A percentile compares a stretch with the other conserved stretches of the same genome.
These are phyloP conservation scores for Rhynchosporium secalis DNA, from an alignment of 2,329 filamentous ascomycete species.

Conservation along the genomic window DNA sequence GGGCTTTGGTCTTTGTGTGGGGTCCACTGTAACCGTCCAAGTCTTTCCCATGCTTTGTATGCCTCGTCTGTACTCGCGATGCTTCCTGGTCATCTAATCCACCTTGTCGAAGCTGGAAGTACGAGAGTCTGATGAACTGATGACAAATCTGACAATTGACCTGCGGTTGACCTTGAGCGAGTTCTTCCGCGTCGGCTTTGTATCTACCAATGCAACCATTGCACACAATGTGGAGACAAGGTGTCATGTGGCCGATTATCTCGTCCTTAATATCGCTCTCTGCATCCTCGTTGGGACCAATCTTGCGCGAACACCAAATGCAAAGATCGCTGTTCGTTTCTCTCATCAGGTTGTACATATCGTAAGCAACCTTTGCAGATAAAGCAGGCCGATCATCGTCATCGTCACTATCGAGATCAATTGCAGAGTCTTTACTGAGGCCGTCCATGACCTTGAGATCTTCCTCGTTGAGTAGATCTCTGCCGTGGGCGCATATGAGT, in stretches of 20 bases:
- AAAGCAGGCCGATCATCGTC: slow-evolving; percentile 55
- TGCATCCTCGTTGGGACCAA: slow-evolving; percentile 58
- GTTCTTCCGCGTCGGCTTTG: slow-evolving; percentile 51
- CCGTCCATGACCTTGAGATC: slow-evolving; percentile 81
- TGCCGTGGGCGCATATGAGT: slow-evolving; percentile 90
- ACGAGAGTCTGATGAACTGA: slow-evolving; percentile 59
- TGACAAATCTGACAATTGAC: slow-evolving; percentile 68
- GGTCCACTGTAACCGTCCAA: slow-evolving; percentile 75
- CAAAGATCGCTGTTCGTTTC: slow-evolving; percentile 79
- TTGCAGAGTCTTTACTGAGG: slow-evolving; percentile 79
- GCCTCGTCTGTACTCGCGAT: slow-evolving; percentile 32
- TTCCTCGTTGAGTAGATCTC: slow-evolving; percentile 80
- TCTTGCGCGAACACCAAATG: slow-evolving; percentile 64
- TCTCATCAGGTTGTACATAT: slow-evolving; percentile 80
- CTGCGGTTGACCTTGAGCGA: slow-evolving; percentile 45
- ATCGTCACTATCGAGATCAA: slow-evolving; percentile 80
- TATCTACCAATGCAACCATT: slow-evolving; percentile 66
- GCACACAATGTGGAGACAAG: slow-evolving; percentile 86
- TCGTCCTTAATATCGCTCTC: slow-evolving; percentile 59
- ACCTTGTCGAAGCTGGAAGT: slow-evolving; percentile 64
- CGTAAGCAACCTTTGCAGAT: slow-evolving; percentile 73
- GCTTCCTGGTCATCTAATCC: slow-evolving; percentile 38
- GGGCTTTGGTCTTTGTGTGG: slow-evolving; percentile 85
- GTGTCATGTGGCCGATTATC: slow-evolving; percentile 75
- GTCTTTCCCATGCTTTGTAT: slow-evolving; percentile 56